phyloP scores from a whole-genome alignment of 192 early-diverging fungal genomes.

The Podila epicladia region DNA sequence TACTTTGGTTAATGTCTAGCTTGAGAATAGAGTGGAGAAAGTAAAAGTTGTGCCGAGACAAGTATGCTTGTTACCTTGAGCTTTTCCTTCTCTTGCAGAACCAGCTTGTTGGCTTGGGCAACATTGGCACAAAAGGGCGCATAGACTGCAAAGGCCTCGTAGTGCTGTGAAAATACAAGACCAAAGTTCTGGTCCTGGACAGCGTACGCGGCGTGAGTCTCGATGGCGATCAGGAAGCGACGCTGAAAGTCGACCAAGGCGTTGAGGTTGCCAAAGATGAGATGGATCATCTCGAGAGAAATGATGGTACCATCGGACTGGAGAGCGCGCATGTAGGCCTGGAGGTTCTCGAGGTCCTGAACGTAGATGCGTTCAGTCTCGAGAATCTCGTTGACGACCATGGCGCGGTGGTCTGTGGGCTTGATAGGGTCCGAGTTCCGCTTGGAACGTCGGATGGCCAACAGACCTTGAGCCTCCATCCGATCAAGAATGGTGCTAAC shows the following conservation, averaged over 20 bases:
- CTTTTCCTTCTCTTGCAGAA: conserved; percentile 66
- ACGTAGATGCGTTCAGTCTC: conserved; percentile 95
- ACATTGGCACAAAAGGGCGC: conserved; percentile 95
- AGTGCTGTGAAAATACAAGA: conserved; percentile 75
- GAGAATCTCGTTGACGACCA: conserved; percentile 87
- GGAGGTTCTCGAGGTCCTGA: conserved; percentile 85
- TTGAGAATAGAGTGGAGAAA: not conserved
- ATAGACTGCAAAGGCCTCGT: conserved; percentile 86
- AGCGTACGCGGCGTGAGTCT: conserved; percentile 75
- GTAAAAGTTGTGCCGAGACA: not conserved
- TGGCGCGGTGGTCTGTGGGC: conserved; percentile 90
- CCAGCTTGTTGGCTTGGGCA: conserved; percentile 75
- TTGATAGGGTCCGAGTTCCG: conserved; percentile 63
- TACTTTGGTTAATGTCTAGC: not conserved
- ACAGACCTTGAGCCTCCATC: conserved; percentile 76
- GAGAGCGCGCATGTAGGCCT: conserved; percentile 79
- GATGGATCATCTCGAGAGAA: conserved; percentile 78
- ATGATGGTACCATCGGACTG: conserved; percentile 73
- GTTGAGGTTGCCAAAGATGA: conserved; percentile 93
- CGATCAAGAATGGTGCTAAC: conserved; percentile 80
- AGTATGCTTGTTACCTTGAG: conserved; percentile 59
- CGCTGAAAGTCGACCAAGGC: conserved; percentile 95
- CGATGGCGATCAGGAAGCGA: conserved; percentile 90
- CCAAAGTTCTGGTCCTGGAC: conserved; percentile 92
- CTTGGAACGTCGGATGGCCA: conserved; percentile 51